These are phyloP conservation scores for Tephrocybe sp. DNA, from an alignment of 768 basidiomycete species.

Conservation along the genomic window DNA sequence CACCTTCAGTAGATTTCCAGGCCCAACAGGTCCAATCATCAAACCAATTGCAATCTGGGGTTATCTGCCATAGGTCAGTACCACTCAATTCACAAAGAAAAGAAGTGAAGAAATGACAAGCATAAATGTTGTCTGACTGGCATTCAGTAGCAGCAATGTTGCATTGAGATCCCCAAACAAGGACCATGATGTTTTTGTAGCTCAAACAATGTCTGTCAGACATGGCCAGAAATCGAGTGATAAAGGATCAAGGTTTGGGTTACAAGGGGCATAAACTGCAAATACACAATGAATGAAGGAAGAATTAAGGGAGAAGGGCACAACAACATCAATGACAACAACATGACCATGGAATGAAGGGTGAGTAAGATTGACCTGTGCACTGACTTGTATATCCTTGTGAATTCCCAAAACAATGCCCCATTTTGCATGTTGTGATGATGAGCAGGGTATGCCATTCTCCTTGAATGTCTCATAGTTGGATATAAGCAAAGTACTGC, in stretches of 20 bases:
- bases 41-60: conserved; percentile 7
- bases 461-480: conserved; percentile 11
- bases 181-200: not conserved
- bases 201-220: not conserved
- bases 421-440: conserved; percentile 4
- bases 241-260: conserved; percentile 5
- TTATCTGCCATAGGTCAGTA: conserved; percentile 17
- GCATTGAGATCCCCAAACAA: not conserved
- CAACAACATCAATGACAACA: conserved; percentile 9
- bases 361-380: not conserved
- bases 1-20: conserved; percentile 3
- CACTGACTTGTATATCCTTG: conserved; percentile 8
- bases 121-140: not conserved
- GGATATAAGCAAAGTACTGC: not conserved
- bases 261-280: conserved; percentile 16
- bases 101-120: not conserved
- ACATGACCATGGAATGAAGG: conserved; percentile 8
- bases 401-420: conserved; percentile 9
- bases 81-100: conserved; percentile 11
- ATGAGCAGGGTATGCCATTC: not conserved
- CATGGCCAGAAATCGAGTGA: conserved; percentile 9
- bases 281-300: conserved; percentile 14
- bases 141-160: not conserved
- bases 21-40: conserved; percentile 17
- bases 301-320: not conserved